Base-by-base conservation (phyloP, 495 filamentous ascomycete genomes). In the Penicillium atrosanguineum region DNA sequence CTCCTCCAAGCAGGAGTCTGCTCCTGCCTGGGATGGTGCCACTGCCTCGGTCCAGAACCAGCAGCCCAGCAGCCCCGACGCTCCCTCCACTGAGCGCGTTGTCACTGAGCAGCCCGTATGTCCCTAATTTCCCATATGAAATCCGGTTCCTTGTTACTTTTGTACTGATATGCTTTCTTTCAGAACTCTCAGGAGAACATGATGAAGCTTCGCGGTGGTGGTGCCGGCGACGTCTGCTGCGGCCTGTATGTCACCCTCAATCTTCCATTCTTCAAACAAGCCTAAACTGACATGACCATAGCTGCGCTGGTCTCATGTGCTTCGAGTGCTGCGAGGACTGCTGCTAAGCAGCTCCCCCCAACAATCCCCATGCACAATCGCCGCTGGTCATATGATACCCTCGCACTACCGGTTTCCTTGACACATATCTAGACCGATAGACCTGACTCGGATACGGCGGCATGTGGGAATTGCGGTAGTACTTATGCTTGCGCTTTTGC, bases 131-230 rank as follows among this genome's bases (percentile, higher is more conserved):
- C 15, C 7, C 7, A 6, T 6, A 1, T 15, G 14, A 9, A 11
- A 12, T 36, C 11, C 9, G 37, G 2, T 31, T 14, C 25, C 15
- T 29, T 2, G 16, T 15, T 29, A 38, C 47, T 49, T 29, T 2
- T 29, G 23, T 29, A 38, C 47, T 49, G 36, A 49, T 31, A 18
- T 26, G 11, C 23, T 41, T 42, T 36, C 19, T 2, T 46, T 18
- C 45, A 77, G 71, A 52, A 61, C 46, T 60, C 65, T 31, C 61
- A 73, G 28, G 69, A 75, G 50, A 55, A 67, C 16, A 69, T 69
- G 64, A 67, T 73, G 68, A 65, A 64, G 49, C 64, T 77, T n/a
- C 74, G 74, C 36, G 72, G 74, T 56, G 74, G 74, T 57, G 69
- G 65, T 50, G 67, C 53, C 6, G 69, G 69, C 28, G 74, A 69